These are phyloP conservation scores for Barnettozyma populi DNA, from an alignment of 805 yeast species.

Conservation along the genomic window DNA sequence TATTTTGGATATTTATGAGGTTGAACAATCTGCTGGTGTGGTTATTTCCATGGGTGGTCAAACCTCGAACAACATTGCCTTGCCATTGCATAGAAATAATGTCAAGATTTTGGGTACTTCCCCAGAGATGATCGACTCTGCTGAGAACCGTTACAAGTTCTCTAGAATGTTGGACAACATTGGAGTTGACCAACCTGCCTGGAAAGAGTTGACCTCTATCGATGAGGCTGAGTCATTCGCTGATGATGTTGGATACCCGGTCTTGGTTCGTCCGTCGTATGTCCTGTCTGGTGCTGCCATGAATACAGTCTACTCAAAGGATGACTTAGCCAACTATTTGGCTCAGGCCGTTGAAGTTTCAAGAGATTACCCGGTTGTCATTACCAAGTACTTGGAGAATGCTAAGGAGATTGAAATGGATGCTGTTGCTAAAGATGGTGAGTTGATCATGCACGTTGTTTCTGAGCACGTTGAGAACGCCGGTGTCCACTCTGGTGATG, in stretches of 20 bases:
- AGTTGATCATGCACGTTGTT: slow-evolving; percentile 93
- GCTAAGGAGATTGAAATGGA: slow-evolving; percentile 99
- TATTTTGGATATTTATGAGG: slow-evolving; percentile 89
- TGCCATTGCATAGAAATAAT: slow-evolving; percentile 86
- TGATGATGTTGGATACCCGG: slow-evolving; percentile 87
- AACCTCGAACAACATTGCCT: slow-evolving; percentile 93
- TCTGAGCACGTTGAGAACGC: slow-evolving; percentile 99
- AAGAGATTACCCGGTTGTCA: slow-evolving; percentile 96
- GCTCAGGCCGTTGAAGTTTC: slow-evolving; percentile 96
- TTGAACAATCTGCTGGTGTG: slow-evolving; percentile 87
- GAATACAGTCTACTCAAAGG: slow-evolving; percentile 91
- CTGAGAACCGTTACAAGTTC: slow-evolving; percentile 96
- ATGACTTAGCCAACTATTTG: slow-evolving; percentile 81
- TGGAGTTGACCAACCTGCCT: slow-evolving; percentile 98
- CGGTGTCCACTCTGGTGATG: slow-evolving; percentile 99
- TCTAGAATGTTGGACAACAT: slow-evolving; percentile 94
- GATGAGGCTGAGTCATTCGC: slow-evolving; percentile 93
- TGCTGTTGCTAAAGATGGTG: slow-evolving; percentile 94
- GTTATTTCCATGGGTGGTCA: slow-evolving; percentile 99
- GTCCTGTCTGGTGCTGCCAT: slow-evolving; percentile 98
- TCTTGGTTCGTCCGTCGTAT: slow-evolving; percentile 94
- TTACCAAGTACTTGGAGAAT: slow-evolving; percentile 92
- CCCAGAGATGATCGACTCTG: slow-evolving; percentile 97
- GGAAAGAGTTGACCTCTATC: slow-evolving; percentile 94
- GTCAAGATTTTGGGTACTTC: slow-evolving; percentile 95